Conservation (phyloP, 1,284 basidiomycete genomes). For the Cryptococcus hybrid region DNA sequence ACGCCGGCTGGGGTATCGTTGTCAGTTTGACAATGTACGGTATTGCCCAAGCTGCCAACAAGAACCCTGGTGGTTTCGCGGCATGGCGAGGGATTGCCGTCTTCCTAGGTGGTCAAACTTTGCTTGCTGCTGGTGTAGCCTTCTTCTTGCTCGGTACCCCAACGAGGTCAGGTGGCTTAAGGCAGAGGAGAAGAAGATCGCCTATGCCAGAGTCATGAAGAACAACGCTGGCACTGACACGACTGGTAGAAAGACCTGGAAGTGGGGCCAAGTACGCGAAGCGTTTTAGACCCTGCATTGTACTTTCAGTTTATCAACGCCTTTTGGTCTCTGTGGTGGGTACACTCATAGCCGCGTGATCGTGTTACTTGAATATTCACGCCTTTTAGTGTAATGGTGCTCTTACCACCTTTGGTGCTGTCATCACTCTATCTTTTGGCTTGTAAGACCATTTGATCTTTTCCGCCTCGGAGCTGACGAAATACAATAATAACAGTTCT, state of each 20-base stretch:
- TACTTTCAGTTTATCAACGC: constrained; percentile 37
- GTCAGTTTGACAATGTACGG: constrained; percentile 28
- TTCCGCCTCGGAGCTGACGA: not conserved
- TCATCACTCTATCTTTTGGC: constrained; percentile 20
- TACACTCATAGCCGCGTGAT: no score
- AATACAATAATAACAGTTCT: constrained; percentile 10
- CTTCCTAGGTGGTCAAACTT: constrained; percentile 38
- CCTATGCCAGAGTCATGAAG: constrained; percentile 31
- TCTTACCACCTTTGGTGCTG: constrained; percentile 33
- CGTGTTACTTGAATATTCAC: no score
- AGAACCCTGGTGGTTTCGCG: constrained; percentile 22
- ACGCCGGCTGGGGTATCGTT: constrained; percentile 27
- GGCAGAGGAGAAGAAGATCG: constrained; percentile 27
- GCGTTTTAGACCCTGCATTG: constrained; percentile 29
- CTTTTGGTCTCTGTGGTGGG: constrained; percentile 3
- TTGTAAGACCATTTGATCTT: not conserved
- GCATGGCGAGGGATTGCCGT: constrained; percentile 34
- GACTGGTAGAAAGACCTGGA: constrained; percentile 28
- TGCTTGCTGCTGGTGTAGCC: constrained; percentile 22
- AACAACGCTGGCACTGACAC: constrained; percentile 37
- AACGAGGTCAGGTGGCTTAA: constrained; percentile 37
- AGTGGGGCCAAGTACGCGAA: constrained; percentile 37
- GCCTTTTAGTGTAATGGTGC: constrained; percentile 18
- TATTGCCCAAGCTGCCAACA: constrained; percentile 22
- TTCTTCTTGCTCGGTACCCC: constrained; percentile 33